phyloP scores from a whole-genome alignment of 345 rosid species.

The Nephelium lappaceum region DNA sequence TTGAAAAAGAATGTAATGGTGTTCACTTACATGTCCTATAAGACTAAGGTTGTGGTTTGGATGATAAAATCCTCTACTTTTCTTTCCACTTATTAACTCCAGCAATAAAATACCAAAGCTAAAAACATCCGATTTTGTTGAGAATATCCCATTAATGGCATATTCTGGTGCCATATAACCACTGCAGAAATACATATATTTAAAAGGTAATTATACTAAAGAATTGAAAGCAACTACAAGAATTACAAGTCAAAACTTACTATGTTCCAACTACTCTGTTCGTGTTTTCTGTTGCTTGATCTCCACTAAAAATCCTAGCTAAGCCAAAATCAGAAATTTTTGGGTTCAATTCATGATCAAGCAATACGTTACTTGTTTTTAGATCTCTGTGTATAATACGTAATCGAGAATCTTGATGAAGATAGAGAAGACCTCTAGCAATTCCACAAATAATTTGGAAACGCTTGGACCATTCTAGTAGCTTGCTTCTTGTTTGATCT shows the following conservation, averaged over 20 bases:
- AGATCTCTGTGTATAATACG: neutral
- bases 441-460: neutral
- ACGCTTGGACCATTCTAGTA: no score
- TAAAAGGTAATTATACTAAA: no score
- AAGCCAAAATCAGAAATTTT: neutral
- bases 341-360: neutral
- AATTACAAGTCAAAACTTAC: no score
- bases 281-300: neutral
- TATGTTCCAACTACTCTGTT: no score
- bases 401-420: neutral
- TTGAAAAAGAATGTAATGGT: neutral
- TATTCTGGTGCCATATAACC: conserved; percentile 46
- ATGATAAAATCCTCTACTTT: conserved; percentile 27
- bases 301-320: neutral
- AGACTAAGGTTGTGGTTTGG: conserved; percentile 20
- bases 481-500: no score
- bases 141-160: conserved; percentile 40
- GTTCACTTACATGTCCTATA: conserved; percentile 32
- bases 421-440: neutral
- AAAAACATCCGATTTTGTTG: conserved; percentile 41
- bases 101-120: conserved; percentile 39
- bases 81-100: conserved; percentile 40
- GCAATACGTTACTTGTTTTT: neutral
- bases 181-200: conserved; percentile 9
- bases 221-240: no score